Evolutionary conservation across 108 stramenopile genomes (phyloP).

Genomic region (Nannochloropsis gaditana): DNA sequence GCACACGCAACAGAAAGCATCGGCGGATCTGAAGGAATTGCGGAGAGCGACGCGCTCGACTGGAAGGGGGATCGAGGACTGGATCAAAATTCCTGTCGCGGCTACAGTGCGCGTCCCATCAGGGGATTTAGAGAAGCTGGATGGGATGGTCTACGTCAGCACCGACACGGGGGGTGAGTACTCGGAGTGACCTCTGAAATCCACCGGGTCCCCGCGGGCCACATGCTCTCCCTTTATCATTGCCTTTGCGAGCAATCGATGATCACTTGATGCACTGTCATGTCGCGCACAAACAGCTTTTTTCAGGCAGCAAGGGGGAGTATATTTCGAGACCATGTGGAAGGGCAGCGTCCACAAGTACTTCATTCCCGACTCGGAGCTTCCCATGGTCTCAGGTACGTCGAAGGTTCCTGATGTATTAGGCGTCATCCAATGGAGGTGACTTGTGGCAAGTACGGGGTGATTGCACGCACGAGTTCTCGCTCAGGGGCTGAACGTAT

Average conservation of each 20-base stretch:
- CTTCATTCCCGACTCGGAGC: background rate
- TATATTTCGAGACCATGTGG: background rate
- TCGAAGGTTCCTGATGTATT: background rate
- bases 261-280: background rate
- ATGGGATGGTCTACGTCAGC: slow-evolving; percentile 18
- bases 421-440: no score
- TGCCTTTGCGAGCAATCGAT: background rate
- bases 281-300: background rate
- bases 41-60: background rate
- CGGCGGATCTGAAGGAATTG: background rate
- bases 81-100: background rate
- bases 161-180: background rate
- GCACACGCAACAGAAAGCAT: background rate
- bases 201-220: no score
- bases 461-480: background rate
- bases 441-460: no score
- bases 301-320: background rate
- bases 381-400: slow-evolving; percentile 12
- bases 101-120: background rate
- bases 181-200: background rate
- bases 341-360: background rate
- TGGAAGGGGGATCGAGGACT: background rate
- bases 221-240: background rate
- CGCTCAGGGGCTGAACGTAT: background rate
- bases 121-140: background rate